Base-by-base conservation (phyloP, 2,329 filamentous ascomycete species). In the Penicillium janthinellum region DNA sequence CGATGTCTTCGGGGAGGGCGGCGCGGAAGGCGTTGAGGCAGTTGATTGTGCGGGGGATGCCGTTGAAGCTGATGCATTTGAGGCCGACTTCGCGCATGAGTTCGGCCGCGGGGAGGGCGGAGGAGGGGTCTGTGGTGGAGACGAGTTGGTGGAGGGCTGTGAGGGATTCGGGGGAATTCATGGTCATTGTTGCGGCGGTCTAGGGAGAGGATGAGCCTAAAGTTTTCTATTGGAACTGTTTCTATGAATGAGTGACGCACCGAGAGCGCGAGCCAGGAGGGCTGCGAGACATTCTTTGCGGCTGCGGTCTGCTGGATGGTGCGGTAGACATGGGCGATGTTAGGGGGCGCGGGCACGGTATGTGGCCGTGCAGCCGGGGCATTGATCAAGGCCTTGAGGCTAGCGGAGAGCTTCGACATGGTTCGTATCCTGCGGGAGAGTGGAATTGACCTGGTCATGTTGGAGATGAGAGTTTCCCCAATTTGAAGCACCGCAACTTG, bases 21-120 rank as follows among this genome's bases (percentile, higher is more conserved):
- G 82, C 80, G 68, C 84, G 82, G 80, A 93, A 92, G 25, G 87
- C 87, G 68, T 87, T 88, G 1, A 96, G 86, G 68, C 85, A 88
- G 82, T 95, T 95, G 79, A 95, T 95, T 28, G 88, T 89, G 65
- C 91, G 88, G 1, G 91, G 91, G 67, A 95, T 91, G 42, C 77
- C 77, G 63, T 79, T 79, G 67, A 79, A 79, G n/a, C 74, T 76
- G 48, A 79, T 79, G 57, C 77, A 79, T 76, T 84, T 78, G 5
- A 77, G 64, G 11, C 79, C 74, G 62, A 82, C 81, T 63, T 79
- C 77, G 54, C 77, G 74, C 65, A 79, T 78, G 17, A 78, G 64
- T 61, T 78, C 77, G 35, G 76, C 77, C 15, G 71, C 67, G 17
- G 69, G 68, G 41, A 77, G 54, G 37, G 72, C 65, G 1, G 70